A percentile compares a stretch with the other conserved stretches of the same genome.
These are phyloP conservation scores for Warburgia ugandensis DNA, from an alignment of 164 flowering plant genomes.

Conservation along the genomic window DNA sequence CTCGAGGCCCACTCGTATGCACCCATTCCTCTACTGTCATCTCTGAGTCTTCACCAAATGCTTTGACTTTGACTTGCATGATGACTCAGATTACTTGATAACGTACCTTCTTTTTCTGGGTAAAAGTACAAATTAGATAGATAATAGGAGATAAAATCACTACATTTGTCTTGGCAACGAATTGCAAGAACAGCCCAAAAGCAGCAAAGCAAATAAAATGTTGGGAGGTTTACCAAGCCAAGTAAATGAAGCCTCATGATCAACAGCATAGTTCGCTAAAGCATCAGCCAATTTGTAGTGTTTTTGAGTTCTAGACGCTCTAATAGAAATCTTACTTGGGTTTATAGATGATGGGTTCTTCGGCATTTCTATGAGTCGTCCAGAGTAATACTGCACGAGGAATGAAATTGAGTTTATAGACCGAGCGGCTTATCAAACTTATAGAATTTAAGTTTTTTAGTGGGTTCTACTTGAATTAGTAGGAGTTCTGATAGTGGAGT, in stretches of 20 bases:
- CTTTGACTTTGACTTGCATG: conserved; percentile 33
- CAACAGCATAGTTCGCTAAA: no score
- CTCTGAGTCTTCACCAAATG: not conserved
- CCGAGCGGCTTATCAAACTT: not conserved
- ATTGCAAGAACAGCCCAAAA: conserved; percentile 14
- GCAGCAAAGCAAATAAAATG: no score
- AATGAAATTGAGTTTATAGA: not conserved
- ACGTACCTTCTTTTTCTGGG: conserved; percentile 23
- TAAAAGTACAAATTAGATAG: not conserved
- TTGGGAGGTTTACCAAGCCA: no score
- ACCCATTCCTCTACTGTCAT: not conserved
- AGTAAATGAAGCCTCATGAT: no score
- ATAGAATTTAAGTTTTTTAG: not conserved
- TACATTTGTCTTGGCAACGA: not conserved
- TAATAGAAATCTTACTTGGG: conserved; percentile 7
- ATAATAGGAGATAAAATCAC: not conserved
- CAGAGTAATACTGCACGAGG: no score
- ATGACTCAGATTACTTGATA: conserved; percentile 15
- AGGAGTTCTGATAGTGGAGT: conserved; percentile 7
- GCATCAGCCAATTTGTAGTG: no score
- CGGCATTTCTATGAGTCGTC: not conserved
- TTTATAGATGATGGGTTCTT: conserved; percentile 8
- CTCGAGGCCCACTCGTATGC: conserved; percentile 48
- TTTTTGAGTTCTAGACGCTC: conserved; percentile 18
- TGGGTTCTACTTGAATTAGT: not conserved